Conservation (phyloP, 2,329 filamentous ascomycete genomes). For the Fusarium annulatum region DNA sequence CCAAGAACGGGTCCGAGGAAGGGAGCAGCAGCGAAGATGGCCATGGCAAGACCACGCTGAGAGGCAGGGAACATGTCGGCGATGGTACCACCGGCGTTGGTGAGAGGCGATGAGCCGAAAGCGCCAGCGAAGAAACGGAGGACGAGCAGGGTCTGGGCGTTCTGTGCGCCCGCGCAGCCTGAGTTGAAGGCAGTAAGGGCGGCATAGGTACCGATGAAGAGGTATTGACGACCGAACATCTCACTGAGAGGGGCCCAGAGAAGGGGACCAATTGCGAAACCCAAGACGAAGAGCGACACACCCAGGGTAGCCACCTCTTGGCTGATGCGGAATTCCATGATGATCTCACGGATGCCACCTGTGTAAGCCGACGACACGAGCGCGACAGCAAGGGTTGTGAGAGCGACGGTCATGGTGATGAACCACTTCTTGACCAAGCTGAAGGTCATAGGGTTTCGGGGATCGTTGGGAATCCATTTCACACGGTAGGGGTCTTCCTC, state of each 20-base stretch:
- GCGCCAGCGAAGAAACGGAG: constrained; percentile 81
- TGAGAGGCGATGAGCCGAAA: constrained; percentile 73
- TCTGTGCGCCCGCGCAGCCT: constrained; percentile 77
- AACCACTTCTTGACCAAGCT: constrained; percentile 33
- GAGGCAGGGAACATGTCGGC: constrained; percentile 82
- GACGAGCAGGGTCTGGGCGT: constrained; percentile 77
- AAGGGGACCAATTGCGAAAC: constrained; percentile 74
- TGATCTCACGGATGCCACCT: constrained; percentile 31
- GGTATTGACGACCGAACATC: constrained; percentile 73
- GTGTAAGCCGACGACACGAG: constrained; percentile 35
- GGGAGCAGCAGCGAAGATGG: constrained; percentile 80
- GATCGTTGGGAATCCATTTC: constrained; percentile 38
- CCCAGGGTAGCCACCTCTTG: constrained; percentile 36
- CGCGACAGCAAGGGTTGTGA: constrained; percentile 32
- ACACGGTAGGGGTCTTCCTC: constrained; percentile 33
- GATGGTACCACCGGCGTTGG: constrained; percentile 67
- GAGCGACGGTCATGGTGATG: constrained; percentile 34
- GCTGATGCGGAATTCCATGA: constrained; percentile 30
- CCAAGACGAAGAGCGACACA: constrained; percentile 35
- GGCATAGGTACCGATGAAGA: constrained; percentile 66
- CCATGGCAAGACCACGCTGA: constrained; percentile 84
- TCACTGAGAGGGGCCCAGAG: constrained; percentile 80
- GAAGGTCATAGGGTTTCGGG: constrained; percentile 33
- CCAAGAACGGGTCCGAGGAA: constrained; percentile 73
- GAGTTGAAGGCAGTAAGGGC: constrained; percentile 81